Conservation (phyloP, 176 grass and related monocot species). For the Hsuehochloa calcarea region DNA sequence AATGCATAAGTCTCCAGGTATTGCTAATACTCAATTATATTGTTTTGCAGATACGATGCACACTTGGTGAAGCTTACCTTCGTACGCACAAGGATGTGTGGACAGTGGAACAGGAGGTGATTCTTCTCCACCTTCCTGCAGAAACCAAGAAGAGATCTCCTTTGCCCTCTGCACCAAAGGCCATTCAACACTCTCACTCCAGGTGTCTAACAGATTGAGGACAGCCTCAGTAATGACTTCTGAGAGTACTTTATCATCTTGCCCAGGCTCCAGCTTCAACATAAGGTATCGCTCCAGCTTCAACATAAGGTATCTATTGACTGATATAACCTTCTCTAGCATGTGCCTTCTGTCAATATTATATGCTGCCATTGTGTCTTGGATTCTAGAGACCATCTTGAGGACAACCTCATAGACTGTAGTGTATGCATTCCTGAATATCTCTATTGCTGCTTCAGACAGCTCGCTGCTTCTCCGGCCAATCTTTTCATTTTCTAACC, state of each 20-base stretch:
- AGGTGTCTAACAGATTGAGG: slow-evolving; percentile 33
- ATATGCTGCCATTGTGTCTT: slow-evolving; percentile 33
- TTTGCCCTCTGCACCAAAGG: slow-evolving; percentile 44
- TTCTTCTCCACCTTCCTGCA: slow-evolving; percentile 32
- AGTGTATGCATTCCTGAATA: slow-evolving; percentile 32
- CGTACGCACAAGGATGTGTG: slow-evolving; percentile 26
- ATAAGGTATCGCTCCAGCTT: slow-evolving; percentile 49
- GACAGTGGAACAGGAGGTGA: slow-evolving; percentile 24
- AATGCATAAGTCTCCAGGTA: slow-evolving; percentile 2
- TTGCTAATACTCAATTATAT: not conserved
- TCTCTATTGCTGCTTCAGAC: slow-evolving; percentile 28
- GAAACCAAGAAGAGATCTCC: slow-evolving; percentile 39
- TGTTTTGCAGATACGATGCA: slow-evolving; percentile 12
- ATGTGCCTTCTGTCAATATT: slow-evolving; percentile 36
- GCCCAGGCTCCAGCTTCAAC: slow-evolving; percentile 44
- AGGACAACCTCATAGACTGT: slow-evolving; percentile 37
- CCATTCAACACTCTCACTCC: slow-evolving; percentile 36
- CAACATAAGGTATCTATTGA: slow-evolving; percentile 39
- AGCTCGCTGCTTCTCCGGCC: slow-evolving; percentile 6
- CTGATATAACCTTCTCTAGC: slow-evolving; percentile 32
- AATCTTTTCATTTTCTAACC: slow-evolving; percentile 5
- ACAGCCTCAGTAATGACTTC: slow-evolving; percentile 41
- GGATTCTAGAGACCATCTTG: slow-evolving; percentile 38
- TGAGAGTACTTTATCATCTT: slow-evolving; percentile 37
- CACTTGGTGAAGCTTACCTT: slow-evolving; percentile 38